Base-by-base conservation (phyloP, 148 eudicot genomes). In the Fallopia convolvulus region DNA sequence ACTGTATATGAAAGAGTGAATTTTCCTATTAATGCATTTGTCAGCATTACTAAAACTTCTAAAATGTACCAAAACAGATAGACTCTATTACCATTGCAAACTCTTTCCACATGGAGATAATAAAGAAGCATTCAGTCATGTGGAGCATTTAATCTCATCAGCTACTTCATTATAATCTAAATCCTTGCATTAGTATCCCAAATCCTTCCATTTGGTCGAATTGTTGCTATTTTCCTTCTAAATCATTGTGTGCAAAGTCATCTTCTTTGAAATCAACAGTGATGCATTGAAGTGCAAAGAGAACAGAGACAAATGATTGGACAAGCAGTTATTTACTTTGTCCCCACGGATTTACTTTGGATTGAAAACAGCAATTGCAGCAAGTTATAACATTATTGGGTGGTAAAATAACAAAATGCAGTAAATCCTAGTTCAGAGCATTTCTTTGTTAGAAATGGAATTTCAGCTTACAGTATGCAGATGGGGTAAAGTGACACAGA, bases 401-500 rank as follows among this genome's bases (percentile, higher is more conserved):
- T 83, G 92, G 41, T 15, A 49, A 73, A 53, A 44, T 74, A 42
- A 75, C 44, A 15, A 81, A 8, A 36, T 23, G 26, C 14, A 10
- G 36, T 23, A 10, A 61, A 10, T 26, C 4, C 15, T 15, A 61
- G 33, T 26, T 23, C 13, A 23, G 6, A 61, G 63, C 41, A 56
- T 61, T n/a, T 56, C 32, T 78, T 26, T 26, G 30, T 26, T 56
- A 77, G 17, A 55, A 32, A 68, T 48, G 48, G 60, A 32, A 42
- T 12, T 17, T 39, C 13, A 78, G 80, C 93, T 89, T 79, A 92
- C 97, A 60, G 97, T 94, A 79, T 94, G 98, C 78, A 94, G 79
- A 83, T 92, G 98, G 17, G 98, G 98, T 74, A 95, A 94, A 30
- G 91, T 84, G 49, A 94, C 87, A 83, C 92, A 95, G 75, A 92